Evolutionary conservation across 2,329 filamentous ascomycete species (phyloP).

Genomic region (Aspergillus hortae): DNA sequence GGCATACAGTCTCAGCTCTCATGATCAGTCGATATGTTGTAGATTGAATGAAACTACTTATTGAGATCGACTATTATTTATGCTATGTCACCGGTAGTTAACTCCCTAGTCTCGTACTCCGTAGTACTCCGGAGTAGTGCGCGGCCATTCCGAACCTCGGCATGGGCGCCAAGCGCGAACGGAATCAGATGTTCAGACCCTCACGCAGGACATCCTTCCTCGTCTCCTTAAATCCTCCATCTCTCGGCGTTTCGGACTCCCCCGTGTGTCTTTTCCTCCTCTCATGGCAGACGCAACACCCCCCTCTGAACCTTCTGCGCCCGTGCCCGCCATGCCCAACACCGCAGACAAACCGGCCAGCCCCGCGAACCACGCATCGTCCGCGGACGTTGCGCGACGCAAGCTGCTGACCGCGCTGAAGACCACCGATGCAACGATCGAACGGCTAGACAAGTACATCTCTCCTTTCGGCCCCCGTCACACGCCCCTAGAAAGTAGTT

Average conservation of each 20-base stretch:
- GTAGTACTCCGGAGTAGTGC: neutral
- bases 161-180: constrained; percentile 7
- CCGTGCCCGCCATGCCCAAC: constrained; percentile 13
- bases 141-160: constrained; percentile 13
- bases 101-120: neutral
- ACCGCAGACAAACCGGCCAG: constrained; percentile 21
- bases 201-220: neutral
- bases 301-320: constrained; percentile 11
- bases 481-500: neutral
- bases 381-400: constrained; percentile 12
- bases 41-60: no score
- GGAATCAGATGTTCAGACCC: constrained; percentile 8
- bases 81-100: neutral
- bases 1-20: no score
- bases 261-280: neutral
- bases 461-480: neutral
- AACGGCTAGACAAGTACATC: constrained; percentile 29
- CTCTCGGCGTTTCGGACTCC: neutral
- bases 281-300: constrained; percentile 21
- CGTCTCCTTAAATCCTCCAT: constrained; percentile 4
- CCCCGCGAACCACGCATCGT: constrained; percentile 12
- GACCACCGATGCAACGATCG: constrained; percentile 27
- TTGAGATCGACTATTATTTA: no score
- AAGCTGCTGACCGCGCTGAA: constrained; percentile 25
- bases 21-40: no score